phyloP scores from a whole-genome alignment of 371 early-diverging fungal genomes.

The Mortierella sp. region DNA sequence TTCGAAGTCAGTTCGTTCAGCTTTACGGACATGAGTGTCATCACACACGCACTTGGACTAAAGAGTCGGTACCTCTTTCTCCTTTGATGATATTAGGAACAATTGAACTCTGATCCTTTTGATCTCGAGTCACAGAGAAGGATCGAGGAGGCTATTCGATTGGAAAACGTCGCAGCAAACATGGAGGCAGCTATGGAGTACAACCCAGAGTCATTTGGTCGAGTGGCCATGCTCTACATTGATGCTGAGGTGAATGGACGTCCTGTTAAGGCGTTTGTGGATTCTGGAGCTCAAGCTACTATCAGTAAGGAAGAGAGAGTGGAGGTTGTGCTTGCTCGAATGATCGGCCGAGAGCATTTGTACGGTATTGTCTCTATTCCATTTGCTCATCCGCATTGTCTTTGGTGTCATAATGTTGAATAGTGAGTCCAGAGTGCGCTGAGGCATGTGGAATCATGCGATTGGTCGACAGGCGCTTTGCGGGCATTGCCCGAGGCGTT shows the following conservation, averaged over 20 bases:
- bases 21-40: too few relatives aligned
- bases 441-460: slow-evolving; percentile 89
- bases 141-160: slow-evolving; percentile 91
- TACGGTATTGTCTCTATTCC: too few relatives aligned
- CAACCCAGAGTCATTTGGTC: slow-evolving; percentile 95
- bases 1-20: too few relatives aligned
- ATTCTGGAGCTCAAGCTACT: slow-evolving; percentile 97
- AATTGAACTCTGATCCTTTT: slow-evolving; percentile 83
- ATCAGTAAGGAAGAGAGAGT: slow-evolving; percentile 76
- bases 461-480: slow-evolving; percentile 89
- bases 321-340: background rate
- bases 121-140: slow-evolving; percentile 90
- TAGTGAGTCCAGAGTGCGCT: slow-evolving; percentile 86
- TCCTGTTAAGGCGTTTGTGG: slow-evolving; percentile 93
- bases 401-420: background rate
- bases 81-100: slow-evolving; percentile 38
- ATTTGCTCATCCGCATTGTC: background rate
- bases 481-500: slow-evolving; percentile 94
- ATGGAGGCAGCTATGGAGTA: slow-evolving; percentile 93
- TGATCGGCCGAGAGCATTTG: too few relatives aligned
- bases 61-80: too few relatives aligned
- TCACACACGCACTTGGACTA: too few relatives aligned
- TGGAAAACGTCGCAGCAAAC: slow-evolving; percentile 88
- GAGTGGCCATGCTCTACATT: slow-evolving; percentile 91
- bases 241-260: slow-evolving; percentile 88